Evolutionary conservation across 768 basidiomycete genomes (phyloP).

Genomic region (Naganishia friedmannii): DNA sequence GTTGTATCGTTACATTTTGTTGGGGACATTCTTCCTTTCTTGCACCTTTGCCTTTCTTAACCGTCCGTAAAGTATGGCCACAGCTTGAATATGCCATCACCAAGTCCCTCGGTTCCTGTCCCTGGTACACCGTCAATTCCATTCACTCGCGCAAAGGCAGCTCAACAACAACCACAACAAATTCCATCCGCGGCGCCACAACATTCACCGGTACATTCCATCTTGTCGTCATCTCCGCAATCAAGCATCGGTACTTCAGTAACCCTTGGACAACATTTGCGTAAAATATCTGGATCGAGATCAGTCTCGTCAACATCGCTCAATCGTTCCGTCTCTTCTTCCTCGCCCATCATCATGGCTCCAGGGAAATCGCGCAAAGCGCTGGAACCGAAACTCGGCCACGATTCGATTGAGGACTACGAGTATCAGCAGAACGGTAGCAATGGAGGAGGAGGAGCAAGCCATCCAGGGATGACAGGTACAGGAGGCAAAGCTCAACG

Average conservation of each 20-base stretch:
- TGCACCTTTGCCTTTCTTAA: not conserved
- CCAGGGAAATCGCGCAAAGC: slow-evolving; percentile 11
- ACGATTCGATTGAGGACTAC: slow-evolving; percentile 21
- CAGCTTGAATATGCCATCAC: slow-evolving; percentile 6
- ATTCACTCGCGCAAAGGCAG: slow-evolving; percentile 16
- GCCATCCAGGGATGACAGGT: not conserved
- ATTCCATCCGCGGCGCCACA: not conserved
- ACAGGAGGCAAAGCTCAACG: slow-evolving; percentile 3
- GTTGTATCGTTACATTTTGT: not conserved
- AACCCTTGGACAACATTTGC: not conserved
- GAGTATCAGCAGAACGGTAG: slow-evolving; percentile 1
- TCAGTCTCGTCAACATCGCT: slow-evolving; percentile 9
- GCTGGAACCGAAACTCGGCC: slow-evolving; percentile 18
- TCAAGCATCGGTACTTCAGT: slow-evolving; percentile 3
- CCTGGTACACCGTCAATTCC: slow-evolving; percentile 11
- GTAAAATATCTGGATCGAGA: not conserved
- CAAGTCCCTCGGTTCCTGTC: not conserved
- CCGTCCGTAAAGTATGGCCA: not conserved
- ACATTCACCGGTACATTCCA: not conserved
- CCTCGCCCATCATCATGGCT: slow-evolving; percentile 18
- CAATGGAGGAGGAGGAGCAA: not conserved
- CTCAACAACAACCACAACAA: slow-evolving; percentile 10
- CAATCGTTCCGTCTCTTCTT: not conserved
- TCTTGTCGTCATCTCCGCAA: slow-evolving; percentile 20
- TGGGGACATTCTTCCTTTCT: not conserved